These are phyloP conservation scores for Pythium coloratum DNA, from an alignment of 352 stramenopile species.

Conservation along the genomic window DNA sequence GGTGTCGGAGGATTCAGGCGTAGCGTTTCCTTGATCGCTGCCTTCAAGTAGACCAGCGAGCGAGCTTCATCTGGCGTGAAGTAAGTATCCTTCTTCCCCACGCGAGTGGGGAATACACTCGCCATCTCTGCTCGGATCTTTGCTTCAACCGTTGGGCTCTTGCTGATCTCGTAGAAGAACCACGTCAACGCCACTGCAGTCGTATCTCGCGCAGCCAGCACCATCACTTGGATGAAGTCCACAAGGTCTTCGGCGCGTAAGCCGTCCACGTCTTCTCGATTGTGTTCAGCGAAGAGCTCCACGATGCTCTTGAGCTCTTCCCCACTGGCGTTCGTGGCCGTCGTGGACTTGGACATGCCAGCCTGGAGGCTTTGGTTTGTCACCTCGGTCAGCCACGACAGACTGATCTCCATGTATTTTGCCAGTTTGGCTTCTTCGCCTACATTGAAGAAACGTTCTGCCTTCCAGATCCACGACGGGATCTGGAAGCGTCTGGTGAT, in stretches of 20 bases:
- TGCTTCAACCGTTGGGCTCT: conserved; percentile 44
- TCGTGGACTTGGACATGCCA: neutral
- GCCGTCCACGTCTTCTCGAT: conserved; percentile 17
- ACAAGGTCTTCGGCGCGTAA: conserved; percentile 51
- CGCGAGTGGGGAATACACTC: conserved; percentile 6
- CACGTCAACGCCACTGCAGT: conserved; percentile 72
- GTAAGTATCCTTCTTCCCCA: conserved; percentile 8
- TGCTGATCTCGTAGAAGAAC: conserved; percentile 69
- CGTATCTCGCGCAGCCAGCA: conserved; percentile 77
- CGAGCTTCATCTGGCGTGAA: conserved; percentile 52
- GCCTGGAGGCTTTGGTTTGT: conserved; percentile 30
- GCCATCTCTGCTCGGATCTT: conserved; percentile 53
- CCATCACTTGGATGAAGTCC: conserved; percentile 65
- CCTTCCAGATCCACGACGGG: too few species aligned
- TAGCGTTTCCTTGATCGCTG: conserved; percentile 59
- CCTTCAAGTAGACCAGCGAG: conserved; percentile 55
- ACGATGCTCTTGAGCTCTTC: conserved; percentile 15
- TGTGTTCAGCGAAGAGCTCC: conserved; percentile 14
- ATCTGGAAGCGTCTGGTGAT: conserved; percentile 42
- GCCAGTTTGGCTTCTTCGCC: conserved; percentile 39
- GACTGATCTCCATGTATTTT: conserved; percentile 29
- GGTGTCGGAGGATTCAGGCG: conserved; percentile 60
- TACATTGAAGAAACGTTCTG: too few species aligned
- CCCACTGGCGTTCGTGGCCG: neutral
- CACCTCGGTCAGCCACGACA: conserved; percentile 42